phyloP scores from a whole-genome alignment of 2,329 filamentous ascomycete genomes.

The Sporothrix pseudoabietina region DNA sequence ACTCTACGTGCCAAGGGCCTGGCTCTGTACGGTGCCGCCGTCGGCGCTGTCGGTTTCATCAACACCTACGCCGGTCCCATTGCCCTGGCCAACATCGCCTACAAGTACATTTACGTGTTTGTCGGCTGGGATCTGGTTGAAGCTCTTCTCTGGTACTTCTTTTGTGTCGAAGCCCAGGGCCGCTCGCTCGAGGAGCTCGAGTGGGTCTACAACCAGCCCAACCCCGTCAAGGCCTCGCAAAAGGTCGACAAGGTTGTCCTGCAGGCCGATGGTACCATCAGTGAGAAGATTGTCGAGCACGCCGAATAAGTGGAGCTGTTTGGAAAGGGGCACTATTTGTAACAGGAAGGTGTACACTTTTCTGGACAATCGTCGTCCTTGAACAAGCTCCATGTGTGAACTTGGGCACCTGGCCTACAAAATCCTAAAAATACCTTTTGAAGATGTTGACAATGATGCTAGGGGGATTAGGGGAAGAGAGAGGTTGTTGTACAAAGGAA shows the following conservation, averaged over 20 bases:
- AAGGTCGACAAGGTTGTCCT: slow-evolving; percentile 52
- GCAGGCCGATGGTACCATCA: slow-evolving; percentile 49
- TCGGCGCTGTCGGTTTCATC: slow-evolving; percentile 51
- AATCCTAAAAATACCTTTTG: too few species aligned
- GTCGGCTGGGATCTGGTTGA: slow-evolving; percentile 53
- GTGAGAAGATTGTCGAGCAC: slow-evolving; percentile 47
- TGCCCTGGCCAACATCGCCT: slow-evolving; percentile 48
- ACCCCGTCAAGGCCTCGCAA: slow-evolving; percentile 54
- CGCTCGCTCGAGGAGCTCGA: slow-evolving; percentile 54
- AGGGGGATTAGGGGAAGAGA: too few species aligned
- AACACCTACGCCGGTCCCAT: slow-evolving; percentile 53
- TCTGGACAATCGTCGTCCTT: too few species aligned
- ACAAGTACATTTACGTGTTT: slow-evolving; percentile 51
- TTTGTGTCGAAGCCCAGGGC: slow-evolving; percentile 53
- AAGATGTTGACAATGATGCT: too few species aligned
- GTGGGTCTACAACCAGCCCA: slow-evolving; percentile 54
- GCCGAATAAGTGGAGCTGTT: neutral
- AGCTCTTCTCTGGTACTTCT: slow-evolving; percentile 48
- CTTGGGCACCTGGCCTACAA: too few species aligned
- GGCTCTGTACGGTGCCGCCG: slow-evolving; percentile 47
- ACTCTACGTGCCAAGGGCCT: slow-evolving; percentile 58
- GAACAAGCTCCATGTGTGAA: too few species aligned
- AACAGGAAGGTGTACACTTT: too few species aligned
- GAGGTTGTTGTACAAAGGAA: too few species aligned
- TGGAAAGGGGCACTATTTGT: neutral